Conservation (phyloP, 768 basidiomycete species). For the Hemileccinum rubropunctum region DNA sequence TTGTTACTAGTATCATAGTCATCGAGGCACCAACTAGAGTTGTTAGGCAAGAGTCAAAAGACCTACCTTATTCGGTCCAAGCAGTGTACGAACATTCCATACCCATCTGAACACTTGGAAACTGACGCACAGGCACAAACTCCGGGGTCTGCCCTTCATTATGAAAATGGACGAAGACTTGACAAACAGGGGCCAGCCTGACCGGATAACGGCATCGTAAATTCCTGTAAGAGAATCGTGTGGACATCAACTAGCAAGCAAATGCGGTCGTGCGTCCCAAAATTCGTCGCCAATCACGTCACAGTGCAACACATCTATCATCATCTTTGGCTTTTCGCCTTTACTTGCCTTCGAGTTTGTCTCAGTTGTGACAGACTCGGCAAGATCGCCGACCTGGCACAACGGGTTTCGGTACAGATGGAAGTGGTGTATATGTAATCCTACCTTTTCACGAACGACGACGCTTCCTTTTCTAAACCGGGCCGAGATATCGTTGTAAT, state of each 20-base stretch:
- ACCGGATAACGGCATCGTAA: too few species aligned
- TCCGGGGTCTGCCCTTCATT: too few species aligned
- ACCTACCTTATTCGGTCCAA: too few species aligned
- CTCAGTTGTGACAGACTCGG: neutral
- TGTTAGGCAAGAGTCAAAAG: too few species aligned
- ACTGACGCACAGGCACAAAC: too few species aligned
- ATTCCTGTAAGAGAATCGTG: too few species aligned
- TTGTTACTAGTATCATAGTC: too few species aligned
- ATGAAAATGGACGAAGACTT: too few species aligned
- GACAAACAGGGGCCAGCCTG: too few species aligned
- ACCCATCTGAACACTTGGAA: too few species aligned
- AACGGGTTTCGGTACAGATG: neutral
- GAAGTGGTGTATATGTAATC: neutral
- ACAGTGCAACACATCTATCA: slow-evolving; percentile 65
- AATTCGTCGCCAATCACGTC: slow-evolving; percentile 83
- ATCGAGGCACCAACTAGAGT: too few species aligned
- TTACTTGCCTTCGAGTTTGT: slow-evolving; percentile 29
- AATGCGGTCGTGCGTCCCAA: slow-evolving; percentile 61
- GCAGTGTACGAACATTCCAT: too few species aligned
- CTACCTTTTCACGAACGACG: slow-evolving; percentile 64
- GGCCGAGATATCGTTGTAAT: slow-evolving; percentile 76
- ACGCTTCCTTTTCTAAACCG: slow-evolving; percentile 85
- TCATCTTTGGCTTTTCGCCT: slow-evolving; percentile 37
- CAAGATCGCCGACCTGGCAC: slow-evolving; percentile 9
- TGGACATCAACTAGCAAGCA: slow-evolving; percentile 41